Evolutionary conservation across 768 basidiomycete genomes (phyloP).

Genomic region (Boletus coccyginus): DNA sequence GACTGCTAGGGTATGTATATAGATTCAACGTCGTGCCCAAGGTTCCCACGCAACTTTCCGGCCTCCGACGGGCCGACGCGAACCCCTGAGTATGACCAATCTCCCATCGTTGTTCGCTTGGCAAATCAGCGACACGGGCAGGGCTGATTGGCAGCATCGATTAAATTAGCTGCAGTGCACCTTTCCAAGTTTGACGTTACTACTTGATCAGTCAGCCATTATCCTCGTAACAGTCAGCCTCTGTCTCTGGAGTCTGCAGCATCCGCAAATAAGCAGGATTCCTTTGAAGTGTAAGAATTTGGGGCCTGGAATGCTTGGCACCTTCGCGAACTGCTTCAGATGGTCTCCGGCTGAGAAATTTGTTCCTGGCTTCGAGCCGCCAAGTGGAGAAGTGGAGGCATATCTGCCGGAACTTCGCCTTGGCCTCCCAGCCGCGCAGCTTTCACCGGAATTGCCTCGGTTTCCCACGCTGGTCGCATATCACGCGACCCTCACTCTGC

Average conservation of each 20-base stretch:
- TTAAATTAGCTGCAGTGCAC: no score
- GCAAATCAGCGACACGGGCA: no score
- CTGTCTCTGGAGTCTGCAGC: background rate
- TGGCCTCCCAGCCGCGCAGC: no score
- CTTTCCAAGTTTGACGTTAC: no score
- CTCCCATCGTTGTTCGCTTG: no score
- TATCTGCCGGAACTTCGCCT: background rate
- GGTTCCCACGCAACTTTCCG: no score
- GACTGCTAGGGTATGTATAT: background rate
- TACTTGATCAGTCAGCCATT: no score
- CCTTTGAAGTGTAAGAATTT: background rate
- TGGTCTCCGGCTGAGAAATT: background rate
- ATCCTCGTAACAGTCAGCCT: background rate
- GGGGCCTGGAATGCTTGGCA: background rate
- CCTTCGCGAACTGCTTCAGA: background rate
- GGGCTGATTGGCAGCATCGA: no score
- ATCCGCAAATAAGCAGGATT: background rate
- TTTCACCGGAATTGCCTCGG: background rate
- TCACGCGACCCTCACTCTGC: no score
- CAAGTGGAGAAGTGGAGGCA: slow-evolving; percentile 3
- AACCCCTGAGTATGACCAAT: no score
- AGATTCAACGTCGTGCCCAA: no score
- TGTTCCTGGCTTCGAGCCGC: background rate
- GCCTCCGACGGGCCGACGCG: no score
- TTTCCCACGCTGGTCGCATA: background rate